Base-by-base conservation (phyloP, 208 protist genomes). In the Acanthamoeba royreba region DNA sequence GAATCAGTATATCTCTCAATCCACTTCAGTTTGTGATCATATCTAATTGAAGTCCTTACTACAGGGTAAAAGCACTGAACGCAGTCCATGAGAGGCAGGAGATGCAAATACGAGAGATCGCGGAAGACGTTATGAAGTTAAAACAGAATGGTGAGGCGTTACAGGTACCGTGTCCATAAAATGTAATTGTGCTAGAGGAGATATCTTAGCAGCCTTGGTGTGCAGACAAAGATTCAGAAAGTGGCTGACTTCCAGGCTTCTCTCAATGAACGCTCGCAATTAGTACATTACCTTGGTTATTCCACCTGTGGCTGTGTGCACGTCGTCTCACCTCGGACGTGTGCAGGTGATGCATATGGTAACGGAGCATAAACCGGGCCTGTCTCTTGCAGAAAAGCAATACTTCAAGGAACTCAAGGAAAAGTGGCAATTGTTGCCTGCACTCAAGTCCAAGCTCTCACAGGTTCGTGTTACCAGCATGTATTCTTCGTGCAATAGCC, bases 351-450 rank as follows among this genome's bases (percentile, higher is more conserved):
- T 91, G 85, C 52, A 91, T 7, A 15, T 91, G 52, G 42, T 91
- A 7, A 74, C 85, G 38, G 38, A 47, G 85, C 85, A 91, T 28
- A 45, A 72, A 38, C 52, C 52, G 33, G 52, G 55, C 43, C 85
- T 91, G n/a, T 91, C 85, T 19, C n/a, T n/a, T 9, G 85, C 85
- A 35, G 85, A 91, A 38, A 72, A 91, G 43, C 55, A 91, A 45
- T 91, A 53, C 53, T 35, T 91, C 85, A 42, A 72, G 38, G 85
- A 91, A 53, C 52, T 91, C 38, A 66, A 45, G 4, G 85, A 91
- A 31, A 63, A 91, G 52, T 72, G 72, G 42, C 55, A 91, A 45
- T 33, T 72, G 52, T 38, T 91, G 0, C 85, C 85, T 7, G 42
- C 53, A 31, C 40, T 74, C 33, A 40, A 72, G 52, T 40, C 52